These are phyloP conservation scores for Kazachstania psychrophila DNA, from an alignment of 805 yeast species.

Conservation along the genomic window DNA sequence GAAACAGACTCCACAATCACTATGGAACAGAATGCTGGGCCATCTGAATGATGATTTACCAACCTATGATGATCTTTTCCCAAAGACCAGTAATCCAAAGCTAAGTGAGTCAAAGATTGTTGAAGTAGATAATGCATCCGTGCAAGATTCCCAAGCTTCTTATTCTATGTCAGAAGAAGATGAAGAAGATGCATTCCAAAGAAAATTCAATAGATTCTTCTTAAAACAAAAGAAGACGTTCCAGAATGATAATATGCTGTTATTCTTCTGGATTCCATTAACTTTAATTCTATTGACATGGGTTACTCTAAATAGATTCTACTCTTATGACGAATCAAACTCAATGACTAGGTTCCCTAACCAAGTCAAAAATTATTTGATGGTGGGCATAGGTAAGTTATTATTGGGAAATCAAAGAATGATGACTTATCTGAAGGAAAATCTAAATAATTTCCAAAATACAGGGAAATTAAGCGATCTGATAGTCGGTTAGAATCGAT, in stretches of 20 bases:
- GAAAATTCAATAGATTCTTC: conserved; percentile 32
- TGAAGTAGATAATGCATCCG: neutral
- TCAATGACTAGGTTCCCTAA: conserved; percentile 20
- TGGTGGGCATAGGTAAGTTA: conserved; percentile 39
- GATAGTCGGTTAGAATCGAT: conserved; percentile 4
- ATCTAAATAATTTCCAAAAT: conserved; percentile 22
- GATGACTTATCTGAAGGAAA: conserved; percentile 34
- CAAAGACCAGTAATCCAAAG: conserved; percentile 21
- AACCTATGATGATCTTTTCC: conserved; percentile 67
- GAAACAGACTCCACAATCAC: conserved; percentile 18
- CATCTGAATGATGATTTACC: conserved; percentile 47
- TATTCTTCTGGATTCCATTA: conserved; percentile 88
- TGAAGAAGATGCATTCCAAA: conserved; percentile 30
- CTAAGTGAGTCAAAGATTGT: neutral
- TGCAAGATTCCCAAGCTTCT: neutral
- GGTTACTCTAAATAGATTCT: conserved; percentile 33
- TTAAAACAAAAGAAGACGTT: conserved; percentile 39
- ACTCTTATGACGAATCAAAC: conserved; percentile 27
- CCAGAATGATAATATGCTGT: conserved; percentile 69
- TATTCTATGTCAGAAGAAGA: conserved; percentile 23
- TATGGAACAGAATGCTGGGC: conserved; percentile 33
- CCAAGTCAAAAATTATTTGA: conserved; percentile 32
- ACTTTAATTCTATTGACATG: conserved; percentile 45
- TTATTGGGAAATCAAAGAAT: conserved; percentile 46
- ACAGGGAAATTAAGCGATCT: conserved; percentile 13